phyloP scores from a whole-genome alignment of 163 green algal genomes.

The Coccomyxa subellipsoidea region DNA sequence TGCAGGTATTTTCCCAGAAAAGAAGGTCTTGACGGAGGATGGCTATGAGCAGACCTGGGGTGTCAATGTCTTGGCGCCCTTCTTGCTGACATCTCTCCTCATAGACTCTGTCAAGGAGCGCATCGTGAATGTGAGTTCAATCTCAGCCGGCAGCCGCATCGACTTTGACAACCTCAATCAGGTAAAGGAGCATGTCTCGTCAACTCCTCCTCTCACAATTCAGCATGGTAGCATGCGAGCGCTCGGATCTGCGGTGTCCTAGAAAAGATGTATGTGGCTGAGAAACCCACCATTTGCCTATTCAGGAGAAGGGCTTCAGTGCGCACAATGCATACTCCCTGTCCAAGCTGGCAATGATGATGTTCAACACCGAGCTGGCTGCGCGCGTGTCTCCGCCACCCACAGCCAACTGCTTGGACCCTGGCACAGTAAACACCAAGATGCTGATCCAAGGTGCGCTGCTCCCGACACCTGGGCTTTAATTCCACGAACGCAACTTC shows the following conservation, averaged over 20 bases:
- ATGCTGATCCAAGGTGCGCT: conserved; percentile 61
- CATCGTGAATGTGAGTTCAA: conserved; percentile 56
- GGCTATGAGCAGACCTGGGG: conserved; percentile 68
- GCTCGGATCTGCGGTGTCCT: too few species aligned
- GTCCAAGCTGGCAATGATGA: conserved; percentile 56
- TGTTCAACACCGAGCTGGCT: conserved; percentile 51
- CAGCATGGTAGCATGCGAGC: too few species aligned
- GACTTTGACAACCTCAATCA: conserved; percentile 64
- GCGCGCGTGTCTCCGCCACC: conserved; percentile 21
- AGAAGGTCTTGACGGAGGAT: conserved; percentile 32
- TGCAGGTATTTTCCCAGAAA: conserved; percentile 54
- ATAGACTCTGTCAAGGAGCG: conserved; percentile 35
- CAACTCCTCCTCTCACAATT: too few species aligned
- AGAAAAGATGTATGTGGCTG: too few species aligned
- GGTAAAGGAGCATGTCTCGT: too few species aligned
- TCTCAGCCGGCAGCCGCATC: conserved; percentile 48
- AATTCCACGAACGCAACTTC: too few species aligned
- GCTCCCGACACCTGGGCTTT: conserved; percentile 13
- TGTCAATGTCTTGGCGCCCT: conserved; percentile 71
- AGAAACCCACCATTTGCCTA: too few species aligned
- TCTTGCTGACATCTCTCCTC: conserved; percentile 53
- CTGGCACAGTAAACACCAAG: conserved; percentile 72
- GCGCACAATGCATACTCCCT: conserved; percentile 48
- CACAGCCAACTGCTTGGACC: conserved; percentile 62
- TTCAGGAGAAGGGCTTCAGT: conserved; percentile 59